Conservation (phyloP, 129 eudicot genomes). For the Lonicera japonica region DNA sequence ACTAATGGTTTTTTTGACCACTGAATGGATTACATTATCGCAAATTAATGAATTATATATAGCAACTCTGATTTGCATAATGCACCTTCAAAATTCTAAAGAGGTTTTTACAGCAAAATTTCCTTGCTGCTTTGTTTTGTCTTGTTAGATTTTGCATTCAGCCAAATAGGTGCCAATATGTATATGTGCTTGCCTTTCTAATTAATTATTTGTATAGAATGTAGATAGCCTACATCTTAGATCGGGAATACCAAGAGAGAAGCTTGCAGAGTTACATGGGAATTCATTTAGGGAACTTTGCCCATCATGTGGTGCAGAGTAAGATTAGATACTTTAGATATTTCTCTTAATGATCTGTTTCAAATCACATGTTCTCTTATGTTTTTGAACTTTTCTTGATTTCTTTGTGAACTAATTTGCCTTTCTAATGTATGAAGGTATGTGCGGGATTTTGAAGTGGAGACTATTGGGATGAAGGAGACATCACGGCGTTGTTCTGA, state of each 20-base stretch:
- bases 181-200: conserved; percentile 3
- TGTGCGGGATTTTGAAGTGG: conserved; percentile 58
- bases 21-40: too few species aligned
- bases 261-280: conserved; percentile 83
- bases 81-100: not conserved
- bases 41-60: too few species aligned
- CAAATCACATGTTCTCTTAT: not conserved
- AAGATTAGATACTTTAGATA: conserved; percentile 1
- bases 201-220: conserved; percentile 38
- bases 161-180: not conserved
- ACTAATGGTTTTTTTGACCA: too few species aligned
- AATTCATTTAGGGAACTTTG: conserved; percentile 83
- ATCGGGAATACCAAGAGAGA: conserved; percentile 80
- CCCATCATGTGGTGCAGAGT: conserved; percentile 76
- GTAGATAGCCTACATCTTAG: conserved; percentile 92
- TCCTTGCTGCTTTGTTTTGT: not conserved
- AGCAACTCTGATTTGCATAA: too few species aligned
- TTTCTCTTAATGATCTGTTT: not conserved
- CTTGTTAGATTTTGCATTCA: not conserved
- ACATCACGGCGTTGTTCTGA: conserved; percentile 50
- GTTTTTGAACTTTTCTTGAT: conserved; percentile 1
- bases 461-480: conserved; percentile 60
- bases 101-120: not conserved
- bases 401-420: not conserved
- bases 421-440: conserved; percentile 27